Conservation (phyloP, 805 yeast genomes). For the Metschnikowia shivogae region DNA sequence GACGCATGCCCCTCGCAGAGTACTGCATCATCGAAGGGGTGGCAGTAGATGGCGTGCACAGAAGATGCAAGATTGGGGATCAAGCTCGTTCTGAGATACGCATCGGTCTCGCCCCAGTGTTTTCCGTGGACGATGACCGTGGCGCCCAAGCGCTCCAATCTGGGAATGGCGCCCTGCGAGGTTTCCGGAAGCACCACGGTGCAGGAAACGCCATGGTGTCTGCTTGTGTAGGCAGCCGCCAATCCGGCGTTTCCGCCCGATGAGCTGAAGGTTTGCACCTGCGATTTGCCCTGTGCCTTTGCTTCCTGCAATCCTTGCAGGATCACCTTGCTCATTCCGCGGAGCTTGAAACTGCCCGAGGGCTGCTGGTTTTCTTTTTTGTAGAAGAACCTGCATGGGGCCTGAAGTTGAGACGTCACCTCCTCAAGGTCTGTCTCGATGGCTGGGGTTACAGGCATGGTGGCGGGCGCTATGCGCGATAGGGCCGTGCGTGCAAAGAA, state of each 20-base stretch:
- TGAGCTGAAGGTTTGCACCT: slow-evolving; percentile 43
- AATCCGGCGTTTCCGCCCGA: slow-evolving; percentile 58
- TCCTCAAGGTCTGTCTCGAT: slow-evolving; percentile 37
- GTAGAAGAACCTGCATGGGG: slow-evolving; percentile 40
- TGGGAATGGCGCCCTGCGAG: slow-evolving; percentile 44
- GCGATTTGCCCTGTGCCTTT: slow-evolving; percentile 18
- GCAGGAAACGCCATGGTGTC: slow-evolving; percentile 35
- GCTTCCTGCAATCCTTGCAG: slow-evolving; percentile 27
- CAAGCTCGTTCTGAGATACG: slow-evolving; percentile 26
- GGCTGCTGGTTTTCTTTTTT: slow-evolving; percentile 54
- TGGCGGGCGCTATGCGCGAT: background rate
- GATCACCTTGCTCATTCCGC: slow-evolving; percentile 51
- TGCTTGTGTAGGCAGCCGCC: slow-evolving; percentile 49
- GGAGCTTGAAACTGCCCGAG: slow-evolving; percentile 52
- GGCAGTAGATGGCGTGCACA: slow-evolving; percentile 44
- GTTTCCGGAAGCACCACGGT: slow-evolving; percentile 59
- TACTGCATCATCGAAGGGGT: slow-evolving; percentile 48
- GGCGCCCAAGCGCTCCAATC: slow-evolving; percentile 48
- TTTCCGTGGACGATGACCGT: slow-evolving; percentile 44
- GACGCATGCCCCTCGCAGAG: slow-evolving; percentile 54
- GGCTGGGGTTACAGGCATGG: slow-evolving; percentile 18
- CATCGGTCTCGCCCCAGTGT: slow-evolving; percentile 50
- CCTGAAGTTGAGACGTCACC: slow-evolving; percentile 23
- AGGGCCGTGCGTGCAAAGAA: background rate
- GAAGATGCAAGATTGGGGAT: slow-evolving; percentile 17